Evolutionary conservation across 441 rosid species (phyloP).

Genomic region (Brassica balearica): DNA sequence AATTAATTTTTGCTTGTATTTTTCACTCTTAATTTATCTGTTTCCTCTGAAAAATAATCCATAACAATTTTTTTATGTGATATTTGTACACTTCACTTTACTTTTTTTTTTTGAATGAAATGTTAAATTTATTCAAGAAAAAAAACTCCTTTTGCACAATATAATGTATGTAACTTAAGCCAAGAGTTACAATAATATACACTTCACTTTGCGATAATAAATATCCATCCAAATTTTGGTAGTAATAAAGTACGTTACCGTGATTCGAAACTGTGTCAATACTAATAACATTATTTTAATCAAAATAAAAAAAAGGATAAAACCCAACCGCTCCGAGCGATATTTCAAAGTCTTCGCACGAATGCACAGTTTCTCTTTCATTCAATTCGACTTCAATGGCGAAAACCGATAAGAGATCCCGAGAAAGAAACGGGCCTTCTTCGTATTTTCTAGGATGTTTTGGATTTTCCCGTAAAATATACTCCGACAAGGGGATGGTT

Average conservation of each 20-base stretch:
- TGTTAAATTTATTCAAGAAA: no score
- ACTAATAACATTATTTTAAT: neutral
- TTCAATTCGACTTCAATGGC: slow-evolving; percentile 45
- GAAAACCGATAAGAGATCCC: slow-evolving; percentile 26
- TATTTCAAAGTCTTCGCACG: slow-evolving; percentile 51
- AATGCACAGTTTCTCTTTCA: slow-evolving; percentile 30
- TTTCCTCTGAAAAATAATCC: no score
- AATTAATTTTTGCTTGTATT: no score
- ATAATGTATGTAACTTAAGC: no score
- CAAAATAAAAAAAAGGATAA: slow-evolving; percentile 13
- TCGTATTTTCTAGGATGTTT: slow-evolving; percentile 49
- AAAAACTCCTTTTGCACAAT: no score
- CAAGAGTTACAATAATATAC: no score
- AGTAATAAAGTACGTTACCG: slow-evolving; percentile 1
- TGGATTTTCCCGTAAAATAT: slow-evolving; percentile 45
- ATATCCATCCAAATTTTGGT: no score
- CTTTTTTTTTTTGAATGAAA: no score
- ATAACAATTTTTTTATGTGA: no score
- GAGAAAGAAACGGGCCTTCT: slow-evolving; percentile 20
- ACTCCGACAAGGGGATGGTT: slow-evolving; percentile 23
- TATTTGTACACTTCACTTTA: no score
- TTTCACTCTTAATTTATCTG: no score
- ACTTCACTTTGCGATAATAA: no score
- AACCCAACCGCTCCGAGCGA: slow-evolving; percentile 45
- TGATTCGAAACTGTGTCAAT: slow-evolving; percentile 34